Evolutionary conservation across 371 early-diverging fungal species (phyloP).

Genomic region (Mortierella polycephala): DNA sequence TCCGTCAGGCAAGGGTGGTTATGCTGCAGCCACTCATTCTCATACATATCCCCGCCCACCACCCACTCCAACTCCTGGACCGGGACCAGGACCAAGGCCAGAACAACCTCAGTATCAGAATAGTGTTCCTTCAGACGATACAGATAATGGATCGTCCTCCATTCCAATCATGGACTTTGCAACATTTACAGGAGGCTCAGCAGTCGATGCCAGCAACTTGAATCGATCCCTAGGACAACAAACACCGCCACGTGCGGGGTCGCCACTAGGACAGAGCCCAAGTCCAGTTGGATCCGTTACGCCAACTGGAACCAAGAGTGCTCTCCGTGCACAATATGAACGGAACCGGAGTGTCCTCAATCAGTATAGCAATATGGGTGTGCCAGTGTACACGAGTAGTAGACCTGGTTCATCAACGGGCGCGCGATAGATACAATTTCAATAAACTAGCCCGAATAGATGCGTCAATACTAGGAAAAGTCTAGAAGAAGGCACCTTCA

Average conservation of each 20-base stretch:
- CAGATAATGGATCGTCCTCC: slow-evolving; percentile 4
- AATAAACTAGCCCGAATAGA: not conserved
- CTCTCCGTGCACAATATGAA: slow-evolving; percentile 41
- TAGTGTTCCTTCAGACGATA: slow-evolving; percentile 1
- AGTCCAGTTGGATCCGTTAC: slow-evolving; percentile 11
- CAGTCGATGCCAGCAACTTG: not conserved
- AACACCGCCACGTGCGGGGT: slow-evolving; percentile 1
- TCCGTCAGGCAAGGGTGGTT: not conserved
- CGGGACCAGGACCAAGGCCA: not conserved
- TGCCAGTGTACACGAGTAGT: slow-evolving; percentile 30
- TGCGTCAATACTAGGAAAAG: not conserved
- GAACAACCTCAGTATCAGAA: not conserved
- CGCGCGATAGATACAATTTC: not conserved
- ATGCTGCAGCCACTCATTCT: not conserved
- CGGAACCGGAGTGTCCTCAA: slow-evolving; percentile 32
- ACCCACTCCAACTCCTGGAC: slow-evolving; percentile 22
- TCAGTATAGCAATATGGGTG: slow-evolving; percentile 35
- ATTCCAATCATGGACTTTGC: slow-evolving; percentile 53
- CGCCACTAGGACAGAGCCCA: slow-evolving; percentile 3
- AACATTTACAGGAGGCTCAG: slow-evolving; percentile 34
- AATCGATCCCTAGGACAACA: not conserved
- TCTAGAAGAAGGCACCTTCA: not conserved
- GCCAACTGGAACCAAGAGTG: slow-evolving; percentile 30
- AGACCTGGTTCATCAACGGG: slow-evolving; percentile 13
- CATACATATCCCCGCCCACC: slow-evolving; percentile 18